These are phyloP conservation scores for Lizonia empirigonia DNA, from an alignment of 2,329 filamentous ascomycete genomes.

Conservation along the genomic window DNA sequence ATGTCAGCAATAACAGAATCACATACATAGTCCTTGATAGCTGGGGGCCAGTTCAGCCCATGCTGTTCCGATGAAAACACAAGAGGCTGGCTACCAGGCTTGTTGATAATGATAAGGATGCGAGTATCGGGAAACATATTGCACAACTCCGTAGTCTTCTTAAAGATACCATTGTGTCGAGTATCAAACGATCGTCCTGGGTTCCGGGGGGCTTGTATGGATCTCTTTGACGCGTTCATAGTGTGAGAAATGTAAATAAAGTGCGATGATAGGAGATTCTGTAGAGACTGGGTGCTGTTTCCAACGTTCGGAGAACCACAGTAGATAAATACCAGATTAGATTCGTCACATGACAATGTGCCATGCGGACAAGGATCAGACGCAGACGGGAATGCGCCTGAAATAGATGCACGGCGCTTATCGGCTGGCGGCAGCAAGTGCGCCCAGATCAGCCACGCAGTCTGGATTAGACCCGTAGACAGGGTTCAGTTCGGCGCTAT, in stretches of 20 bases:
- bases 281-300: not conserved
- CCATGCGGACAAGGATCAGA: not conserved
- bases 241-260: not conserved
- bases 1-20: not conserved
- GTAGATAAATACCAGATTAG: not conserved
- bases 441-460: not conserved
- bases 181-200: not conserved
- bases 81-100: not conserved
- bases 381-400: not conserved
- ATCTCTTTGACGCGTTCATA: not conserved
- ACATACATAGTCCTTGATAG: not conserved
- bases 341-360: not conserved
- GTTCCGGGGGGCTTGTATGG: not conserved
- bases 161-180: not conserved
- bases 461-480: not conserved
- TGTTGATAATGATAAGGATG: not conserved
- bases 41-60: not conserved
- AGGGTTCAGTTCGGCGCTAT: not conserved
- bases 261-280: not conserved
- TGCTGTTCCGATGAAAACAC: not conserved
- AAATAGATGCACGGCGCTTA: slow-evolving; percentile 3
- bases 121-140: not conserved
- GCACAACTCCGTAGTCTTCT: not conserved
- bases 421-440: not conserved
- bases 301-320: not conserved